Evolutionary conservation across 139 green algal genomes (phyloP).

Genomic region (Mesotaenium endlicherianum): DNA sequence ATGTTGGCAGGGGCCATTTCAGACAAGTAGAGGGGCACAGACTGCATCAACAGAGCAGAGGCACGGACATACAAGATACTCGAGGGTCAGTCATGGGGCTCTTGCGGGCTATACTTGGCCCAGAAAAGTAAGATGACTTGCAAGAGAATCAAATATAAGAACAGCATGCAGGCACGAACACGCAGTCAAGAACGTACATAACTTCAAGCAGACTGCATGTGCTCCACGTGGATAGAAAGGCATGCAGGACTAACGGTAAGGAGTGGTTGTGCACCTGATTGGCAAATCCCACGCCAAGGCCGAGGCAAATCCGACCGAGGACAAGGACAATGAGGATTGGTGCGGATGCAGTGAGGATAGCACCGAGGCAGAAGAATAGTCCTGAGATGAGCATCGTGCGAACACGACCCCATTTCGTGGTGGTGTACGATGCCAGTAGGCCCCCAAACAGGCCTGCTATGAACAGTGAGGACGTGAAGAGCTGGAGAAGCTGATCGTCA

Average conservation of each 20-base stretch:
- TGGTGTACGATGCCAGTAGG: constrained; percentile 46
- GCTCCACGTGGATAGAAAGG: too few relatives aligned
- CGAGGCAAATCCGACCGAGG: constrained; percentile 69
- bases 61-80: too few relatives aligned
- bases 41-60: too few relatives aligned
- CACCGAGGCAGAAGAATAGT: constrained; percentile 62
- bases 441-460: constrained; percentile 56
- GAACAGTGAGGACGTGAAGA: constrained; percentile 76
- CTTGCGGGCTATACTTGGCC: too few relatives aligned
- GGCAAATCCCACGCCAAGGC: constrained; percentile 74
- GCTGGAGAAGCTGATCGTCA: constrained; percentile 67
- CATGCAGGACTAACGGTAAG: too few relatives aligned
- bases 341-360: constrained; percentile 49
- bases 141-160: too few relatives aligned
- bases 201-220: too few relatives aligned
- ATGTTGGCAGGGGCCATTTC: constrained; percentile 49
- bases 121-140: too few relatives aligned
- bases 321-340: constrained; percentile 64
- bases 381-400: constrained; percentile 61
- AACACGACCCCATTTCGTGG: constrained; percentile 54
- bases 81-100: too few relatives aligned
- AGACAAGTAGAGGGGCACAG: constrained; percentile 52
- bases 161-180: too few relatives aligned
- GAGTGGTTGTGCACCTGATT: too few relatives aligned
- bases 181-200: too few relatives aligned